Base-by-base conservation (phyloP, 257 asterid genomes). In the Plectranthus barbatus region DNA sequence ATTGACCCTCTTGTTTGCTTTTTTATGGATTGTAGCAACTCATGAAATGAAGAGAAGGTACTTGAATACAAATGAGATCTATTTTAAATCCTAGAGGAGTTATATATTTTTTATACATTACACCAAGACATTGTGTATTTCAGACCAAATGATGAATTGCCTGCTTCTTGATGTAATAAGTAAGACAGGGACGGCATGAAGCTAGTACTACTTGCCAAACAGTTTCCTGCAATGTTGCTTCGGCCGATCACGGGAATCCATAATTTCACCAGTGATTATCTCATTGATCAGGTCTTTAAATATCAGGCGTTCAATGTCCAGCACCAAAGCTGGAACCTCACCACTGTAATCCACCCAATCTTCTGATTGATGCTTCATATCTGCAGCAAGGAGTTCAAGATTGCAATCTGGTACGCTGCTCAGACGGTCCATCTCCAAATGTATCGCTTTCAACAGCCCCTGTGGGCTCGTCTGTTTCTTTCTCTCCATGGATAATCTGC, bases 271-370 rank as follows among this genome's bases (percentile, higher is more conserved):
- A 10, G 72, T 74, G 37, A 93, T 73, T 39, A 83, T 79, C 78
- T 93, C 97, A 20, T 79, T 87, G 67, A 93, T 77, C 68, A 90
- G 77, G 76, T 93, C 97, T 70, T 87, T 93, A 52, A 83, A 93
- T 67, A 93, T 84, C 56, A 74, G 86, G 24, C 97, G 88, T 74
- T 93, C 99, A 11, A 90, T 72, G 80, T 90, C 99, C 79, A 93
- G 78, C 59, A 79, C 95, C 75, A 90, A 9, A 59, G 81, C 84
- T 33, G 99, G 91, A 70, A 74, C 46, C 78, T 82, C 90, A 58
- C 76, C 62, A 14, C 67, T 62, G 69, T 45, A 62, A 26, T 80
- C 77, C 57, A 49, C 76, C 97, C 97, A 93, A 60, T 87, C 85
- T 37, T 81, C 87, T 6, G 83, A 56, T 69, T 77, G 73, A 45